Conservation (phyloP, 495 filamentous ascomycete species). For the Glonium stellatum region DNA sequence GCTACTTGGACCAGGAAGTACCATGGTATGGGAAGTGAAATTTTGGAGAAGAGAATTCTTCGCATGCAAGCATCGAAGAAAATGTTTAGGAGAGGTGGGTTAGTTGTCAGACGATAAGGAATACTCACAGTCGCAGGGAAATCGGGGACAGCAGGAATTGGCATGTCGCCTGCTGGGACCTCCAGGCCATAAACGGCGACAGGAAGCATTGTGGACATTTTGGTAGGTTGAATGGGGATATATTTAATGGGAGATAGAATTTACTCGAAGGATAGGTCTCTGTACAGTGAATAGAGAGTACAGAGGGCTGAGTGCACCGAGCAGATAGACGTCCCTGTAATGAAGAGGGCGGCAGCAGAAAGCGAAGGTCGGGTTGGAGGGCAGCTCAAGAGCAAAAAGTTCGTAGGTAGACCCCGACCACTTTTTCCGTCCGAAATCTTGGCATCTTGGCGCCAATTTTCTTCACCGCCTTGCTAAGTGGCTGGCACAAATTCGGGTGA, state of each 20-base stretch:
- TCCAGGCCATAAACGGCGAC: constrained; percentile 84
- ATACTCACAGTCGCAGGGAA: constrained; percentile 74
- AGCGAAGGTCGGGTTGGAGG: not conserved
- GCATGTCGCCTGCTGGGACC: constrained; percentile 69
- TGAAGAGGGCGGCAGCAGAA: not conserved
- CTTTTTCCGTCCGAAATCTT: constrained; percentile 1
- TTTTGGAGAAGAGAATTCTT: not conserved
- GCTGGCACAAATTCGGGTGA: too few species aligned
- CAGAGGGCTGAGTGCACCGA: constrained; percentile 7
- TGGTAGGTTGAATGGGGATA: constrained; percentile 2
- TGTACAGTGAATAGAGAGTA: not conserved
- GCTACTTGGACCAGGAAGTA: constrained; percentile 11
- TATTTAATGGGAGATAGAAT: not conserved
- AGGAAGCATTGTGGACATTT: constrained; percentile 47
- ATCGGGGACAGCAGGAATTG: constrained; percentile 66
- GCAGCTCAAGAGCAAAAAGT: not conserved
- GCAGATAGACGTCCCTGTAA: not conserved
- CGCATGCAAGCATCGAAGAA: not conserved
- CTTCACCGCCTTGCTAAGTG: not conserved
- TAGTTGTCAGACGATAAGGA: not conserved
- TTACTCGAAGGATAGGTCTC: not conserved
- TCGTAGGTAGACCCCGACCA: not conserved
- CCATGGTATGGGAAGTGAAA: not conserved
- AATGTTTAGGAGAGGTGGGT: too few species aligned
- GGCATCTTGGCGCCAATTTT: not conserved